Percentiles rank a stretch among this genome's conserved stretches.
These are phyloP conservation scores for Hirsutella minnesotensis DNA, from an alignment of 2,329 filamentous ascomycete species.

Conservation along the genomic window DNA sequence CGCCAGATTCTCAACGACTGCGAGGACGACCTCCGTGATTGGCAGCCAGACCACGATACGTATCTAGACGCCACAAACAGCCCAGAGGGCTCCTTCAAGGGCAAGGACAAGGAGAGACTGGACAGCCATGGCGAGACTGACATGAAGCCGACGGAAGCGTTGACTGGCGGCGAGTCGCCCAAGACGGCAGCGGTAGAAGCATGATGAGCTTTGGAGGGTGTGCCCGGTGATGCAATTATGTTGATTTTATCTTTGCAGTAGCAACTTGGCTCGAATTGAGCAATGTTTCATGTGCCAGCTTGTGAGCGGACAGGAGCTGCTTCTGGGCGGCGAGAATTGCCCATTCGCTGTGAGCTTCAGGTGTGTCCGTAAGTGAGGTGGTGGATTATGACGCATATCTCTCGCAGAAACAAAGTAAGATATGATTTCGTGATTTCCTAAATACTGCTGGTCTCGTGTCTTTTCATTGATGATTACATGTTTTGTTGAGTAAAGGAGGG, in stretches of 20 bases:
- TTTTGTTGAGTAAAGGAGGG: no score
- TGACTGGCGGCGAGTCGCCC: not conserved
- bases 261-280: no score
- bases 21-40: constrained; percentile 74
- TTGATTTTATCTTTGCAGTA: not conserved
- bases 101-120: constrained; percentile 14
- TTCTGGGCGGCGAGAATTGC: no score
- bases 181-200: not conserved
- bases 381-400: no score
- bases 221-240: not conserved
- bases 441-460: no score
- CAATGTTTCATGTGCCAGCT: no score
- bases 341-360: no score
- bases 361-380: no score
- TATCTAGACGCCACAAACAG: constrained; percentile 11
- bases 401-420: no score
- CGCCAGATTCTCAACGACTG: constrained; percentile 85
- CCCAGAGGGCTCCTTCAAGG: not conserved
- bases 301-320: no score
- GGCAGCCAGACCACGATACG: constrained; percentile 41
- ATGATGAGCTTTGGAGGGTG: not conserved
- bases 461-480: no score
- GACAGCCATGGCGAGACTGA: constrained; percentile 1
- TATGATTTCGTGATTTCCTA: no score
- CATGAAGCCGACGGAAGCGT: constrained; percentile 1